Evolutionary conservation across 2,329 filamentous ascomycete species (phyloP), one percentile per base, ranked within the genome.

Genomic region (Meredithiella fracta): DNA sequence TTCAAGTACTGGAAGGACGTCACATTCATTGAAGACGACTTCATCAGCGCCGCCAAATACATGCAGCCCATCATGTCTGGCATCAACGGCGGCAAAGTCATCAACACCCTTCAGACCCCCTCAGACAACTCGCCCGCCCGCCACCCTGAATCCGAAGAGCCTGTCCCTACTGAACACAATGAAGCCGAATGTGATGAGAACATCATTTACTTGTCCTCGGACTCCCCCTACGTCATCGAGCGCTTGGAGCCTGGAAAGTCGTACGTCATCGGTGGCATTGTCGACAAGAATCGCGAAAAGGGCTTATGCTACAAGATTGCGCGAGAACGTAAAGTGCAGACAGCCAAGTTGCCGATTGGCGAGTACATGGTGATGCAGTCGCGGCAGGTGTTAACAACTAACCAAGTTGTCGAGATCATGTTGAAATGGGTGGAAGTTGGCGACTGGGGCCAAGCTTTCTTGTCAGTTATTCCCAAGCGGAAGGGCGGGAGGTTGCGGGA

Each of bases 371-470:
- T 88, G 60, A 94, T 98, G 86, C 78, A 83, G 56, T 90, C 85
- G 63, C 80, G 92, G 31, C 80, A 84, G 62, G 86, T 98, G 3
- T 72, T 98, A 57, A 83, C 91, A 2, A 96, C 91, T 6, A 98
- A 97, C 65, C 92, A 98, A 65, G 92, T 98, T 1, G 79, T 92
- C 50, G 91, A 97, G 69, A 97, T 98, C 60, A 95, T 98, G 87
- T 71, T 95, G 49, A 82, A 81, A 61, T 98, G 90, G 89, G 69
- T 98, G 55, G 88, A 96, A 68, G 80, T 79, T 51, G 86, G 86
- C 1, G 85, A 97, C 66, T 98, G 92, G 92, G 90, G 84, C 1
- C 74, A 85, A 64, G 90, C 92, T 0, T 98, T 98, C 66, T 70
- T 90, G 69, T 76, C 79, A 53, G 88, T 94, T 2, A 90, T 98